Percentiles rank a stretch among this genome's conserved stretches.
Conservation (phyloP, 1,284 basidiomycete species). For the Schizophyllum commune region DNA sequence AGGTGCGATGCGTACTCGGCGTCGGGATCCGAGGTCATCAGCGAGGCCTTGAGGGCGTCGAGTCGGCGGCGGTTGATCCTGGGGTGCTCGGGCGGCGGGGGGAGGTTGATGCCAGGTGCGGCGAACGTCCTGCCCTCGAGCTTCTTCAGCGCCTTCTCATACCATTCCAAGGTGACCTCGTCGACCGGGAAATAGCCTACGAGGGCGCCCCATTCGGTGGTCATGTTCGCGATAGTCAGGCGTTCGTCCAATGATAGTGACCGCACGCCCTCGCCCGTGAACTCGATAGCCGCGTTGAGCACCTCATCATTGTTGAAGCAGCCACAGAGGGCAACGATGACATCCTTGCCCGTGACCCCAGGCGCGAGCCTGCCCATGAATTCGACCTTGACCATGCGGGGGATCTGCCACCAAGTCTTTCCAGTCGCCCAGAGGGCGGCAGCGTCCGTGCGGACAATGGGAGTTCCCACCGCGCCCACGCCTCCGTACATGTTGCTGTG, state of each 20-base stretch:
- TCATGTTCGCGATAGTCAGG: constrained; percentile 97
- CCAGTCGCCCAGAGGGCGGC: constrained; percentile 98
- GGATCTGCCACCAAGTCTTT: constrained; percentile 99
- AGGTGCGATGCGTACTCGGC: constrained; percentile 88
- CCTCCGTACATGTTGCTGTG: constrained; percentile 99
- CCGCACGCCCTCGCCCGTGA: constrained; percentile 87
- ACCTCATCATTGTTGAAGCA: constrained; percentile 98
- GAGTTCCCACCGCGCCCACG: constrained; percentile 94
- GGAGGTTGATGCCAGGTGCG: constrained; percentile 40
- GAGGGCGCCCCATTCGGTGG: constrained; percentile 98
- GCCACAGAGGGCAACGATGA: constrained; percentile 95
- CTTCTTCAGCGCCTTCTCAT: constrained; percentile 71
- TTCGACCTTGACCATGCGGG: constrained; percentile 93
- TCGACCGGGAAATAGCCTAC: constrained; percentile 96
- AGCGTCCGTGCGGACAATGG: constrained; percentile 90
- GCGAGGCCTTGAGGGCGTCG: constrained; percentile 44
- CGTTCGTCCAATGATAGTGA: constrained; percentile 86
- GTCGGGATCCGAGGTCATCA: constrained; percentile 62
- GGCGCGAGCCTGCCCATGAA: constrained; percentile 75
- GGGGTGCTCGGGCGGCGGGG: constrained; percentile 75
- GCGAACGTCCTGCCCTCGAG: constrained; percentile 76
- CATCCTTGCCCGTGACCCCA: constrained; percentile 97
- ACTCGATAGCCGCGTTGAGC: constrained; percentile 97
- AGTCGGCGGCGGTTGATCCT: constrained; percentile 79
- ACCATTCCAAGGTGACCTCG: constrained; percentile 79